These are phyloP conservation scores for Pelagophyceae sp. DNA, from an alignment of 352 stramenopile genomes.

Conservation along the genomic window DNA sequence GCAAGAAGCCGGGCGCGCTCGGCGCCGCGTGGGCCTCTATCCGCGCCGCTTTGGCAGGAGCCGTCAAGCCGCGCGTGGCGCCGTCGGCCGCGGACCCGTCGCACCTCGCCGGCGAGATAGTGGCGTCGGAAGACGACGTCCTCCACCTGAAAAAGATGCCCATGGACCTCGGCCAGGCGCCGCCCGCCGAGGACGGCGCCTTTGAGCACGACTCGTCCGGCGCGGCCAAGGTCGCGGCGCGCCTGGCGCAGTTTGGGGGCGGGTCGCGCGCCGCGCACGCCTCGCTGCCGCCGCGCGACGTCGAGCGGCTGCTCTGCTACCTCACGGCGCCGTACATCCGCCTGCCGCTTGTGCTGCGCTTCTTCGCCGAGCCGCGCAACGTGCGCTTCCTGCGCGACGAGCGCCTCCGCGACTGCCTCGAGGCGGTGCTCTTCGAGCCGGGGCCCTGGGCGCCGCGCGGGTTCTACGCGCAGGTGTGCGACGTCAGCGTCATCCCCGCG, in stretches of 20 bases:
- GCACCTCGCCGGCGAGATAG: conserved; percentile 41
- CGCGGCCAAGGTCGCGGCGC: background rate
- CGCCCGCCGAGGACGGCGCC: background rate
- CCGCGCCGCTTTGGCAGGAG: conserved; percentile 10
- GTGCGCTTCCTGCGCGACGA: conserved; percentile 55
- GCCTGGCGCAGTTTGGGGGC: background rate
- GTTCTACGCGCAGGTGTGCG: conserved; percentile 48
- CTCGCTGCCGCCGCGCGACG: conserved; percentile 87
- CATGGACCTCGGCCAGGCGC: background rate
- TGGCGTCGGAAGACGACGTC: conserved; percentile 83
- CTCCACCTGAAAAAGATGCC: conserved; percentile 57
- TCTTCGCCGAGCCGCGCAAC: conserved; percentile 64
- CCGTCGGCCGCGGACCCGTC: conserved; percentile 44
- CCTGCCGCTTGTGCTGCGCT: conserved; percentile 69
- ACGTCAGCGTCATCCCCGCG: conserved; percentile 19
- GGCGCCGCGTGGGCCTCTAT: background rate
- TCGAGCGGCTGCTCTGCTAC: conserved; percentile 78
- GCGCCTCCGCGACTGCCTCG: conserved; percentile 70
- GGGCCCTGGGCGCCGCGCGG: conserved; percentile 66
- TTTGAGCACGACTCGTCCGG: background rate
- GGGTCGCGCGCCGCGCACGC: conserved; percentile 25
- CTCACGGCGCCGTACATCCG: conserved; percentile 77
- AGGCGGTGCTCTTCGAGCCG: conserved; percentile 73
- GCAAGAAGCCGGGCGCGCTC: background rate
- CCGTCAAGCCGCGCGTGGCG: conserved; percentile 35